Conservation (phyloP, 2,329 filamentous ascomycete species). For the Endoconidiophora polonica region DNA sequence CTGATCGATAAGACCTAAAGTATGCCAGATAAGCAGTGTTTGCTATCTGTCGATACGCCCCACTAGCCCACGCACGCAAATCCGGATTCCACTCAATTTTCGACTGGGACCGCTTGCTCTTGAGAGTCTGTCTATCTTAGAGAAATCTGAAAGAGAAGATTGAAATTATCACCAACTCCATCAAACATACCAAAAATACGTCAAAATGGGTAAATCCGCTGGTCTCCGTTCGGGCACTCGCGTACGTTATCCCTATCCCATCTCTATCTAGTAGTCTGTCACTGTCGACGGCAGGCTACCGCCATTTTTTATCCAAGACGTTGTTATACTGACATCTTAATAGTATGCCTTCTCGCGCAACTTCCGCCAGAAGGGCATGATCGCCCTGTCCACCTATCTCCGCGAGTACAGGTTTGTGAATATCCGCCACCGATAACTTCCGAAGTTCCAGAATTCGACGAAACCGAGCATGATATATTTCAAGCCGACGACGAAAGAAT, state of each 20-base stretch:
- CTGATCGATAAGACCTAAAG: slow-evolving; percentile 11
- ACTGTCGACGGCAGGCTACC: slow-evolving; percentile 4
- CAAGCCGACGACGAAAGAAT: slow-evolving; percentile 14
- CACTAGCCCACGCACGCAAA: slow-evolving; percentile 10
- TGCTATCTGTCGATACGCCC: slow-evolving; percentile 2
- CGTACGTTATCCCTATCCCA: slow-evolving; percentile 34
- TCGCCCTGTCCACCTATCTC: slow-evolving; percentile 86
- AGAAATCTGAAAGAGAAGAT: slow-evolving; percentile 12
- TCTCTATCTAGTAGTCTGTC: slow-evolving; percentile 7
- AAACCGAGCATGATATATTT: slow-evolving; percentile 10
- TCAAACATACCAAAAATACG: slow-evolving; percentile 16
- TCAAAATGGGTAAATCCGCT: slow-evolving; percentile 71
- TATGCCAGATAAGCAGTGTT: neutral
- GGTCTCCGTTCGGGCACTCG: slow-evolving; percentile 78
- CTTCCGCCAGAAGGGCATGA: slow-evolving; percentile 92
- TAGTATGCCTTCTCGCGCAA: slow-evolving; percentile 83
- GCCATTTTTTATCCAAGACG: neutral
- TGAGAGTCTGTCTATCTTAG: slow-evolving; percentile 13
- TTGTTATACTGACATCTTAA: slow-evolving; percentile 7
- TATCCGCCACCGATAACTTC: slow-evolving; percentile 6
- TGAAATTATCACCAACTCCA: slow-evolving; percentile 11
- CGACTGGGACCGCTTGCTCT: slow-evolving; percentile 7
- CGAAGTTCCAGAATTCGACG: slow-evolving; percentile 5
- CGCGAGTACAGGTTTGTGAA: slow-evolving; percentile 62
- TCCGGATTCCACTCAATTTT: slow-evolving; percentile 13